Evolutionary conservation across 2,329 filamentous ascomycete species (phyloP).

Genomic region (Fusarium buharicum): DNA sequence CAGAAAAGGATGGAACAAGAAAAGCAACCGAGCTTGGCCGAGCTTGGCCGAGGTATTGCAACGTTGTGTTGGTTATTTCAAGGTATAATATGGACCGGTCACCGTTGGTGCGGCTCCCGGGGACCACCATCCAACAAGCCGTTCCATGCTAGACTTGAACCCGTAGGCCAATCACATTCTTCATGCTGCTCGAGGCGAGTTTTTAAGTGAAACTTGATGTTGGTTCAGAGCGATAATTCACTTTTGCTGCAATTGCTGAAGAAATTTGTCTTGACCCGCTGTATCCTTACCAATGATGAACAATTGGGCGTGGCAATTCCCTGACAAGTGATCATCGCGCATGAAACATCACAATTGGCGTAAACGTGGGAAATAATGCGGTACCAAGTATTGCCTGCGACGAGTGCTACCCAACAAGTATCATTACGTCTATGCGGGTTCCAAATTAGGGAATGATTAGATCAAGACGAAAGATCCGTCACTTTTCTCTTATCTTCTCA

Average conservation of each 20-base stretch:
- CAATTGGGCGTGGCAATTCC: not conserved
- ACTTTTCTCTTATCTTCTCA: not conserved
- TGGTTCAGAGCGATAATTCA: slow-evolving; percentile 10
- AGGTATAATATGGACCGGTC: not conserved
- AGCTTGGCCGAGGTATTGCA: not conserved
- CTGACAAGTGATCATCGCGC: too few species aligned
- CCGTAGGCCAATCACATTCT: not conserved
- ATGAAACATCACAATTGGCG: not conserved
- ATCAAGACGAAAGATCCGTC: not conserved
- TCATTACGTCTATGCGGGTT: not conserved
- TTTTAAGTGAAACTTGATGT: not conserved
- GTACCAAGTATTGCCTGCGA: not conserved
- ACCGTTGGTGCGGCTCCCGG: not conserved
- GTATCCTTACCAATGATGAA: not conserved
- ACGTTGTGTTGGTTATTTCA: not conserved
- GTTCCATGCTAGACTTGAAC: not conserved
- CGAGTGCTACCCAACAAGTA: not conserved
- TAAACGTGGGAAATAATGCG: not conserved
- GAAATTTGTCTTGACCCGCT: not conserved
- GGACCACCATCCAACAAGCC: not conserved
- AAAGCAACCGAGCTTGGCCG: not conserved
- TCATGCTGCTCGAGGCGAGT: too few species aligned
- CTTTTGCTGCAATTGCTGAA: not conserved
- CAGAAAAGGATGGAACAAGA: not conserved
- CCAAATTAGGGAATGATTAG: slow-evolving; percentile 2